phyloP scores from a whole-genome alignment of 1,284 basidiomycete genomes.

The Fomitopsis palustris region DNA sequence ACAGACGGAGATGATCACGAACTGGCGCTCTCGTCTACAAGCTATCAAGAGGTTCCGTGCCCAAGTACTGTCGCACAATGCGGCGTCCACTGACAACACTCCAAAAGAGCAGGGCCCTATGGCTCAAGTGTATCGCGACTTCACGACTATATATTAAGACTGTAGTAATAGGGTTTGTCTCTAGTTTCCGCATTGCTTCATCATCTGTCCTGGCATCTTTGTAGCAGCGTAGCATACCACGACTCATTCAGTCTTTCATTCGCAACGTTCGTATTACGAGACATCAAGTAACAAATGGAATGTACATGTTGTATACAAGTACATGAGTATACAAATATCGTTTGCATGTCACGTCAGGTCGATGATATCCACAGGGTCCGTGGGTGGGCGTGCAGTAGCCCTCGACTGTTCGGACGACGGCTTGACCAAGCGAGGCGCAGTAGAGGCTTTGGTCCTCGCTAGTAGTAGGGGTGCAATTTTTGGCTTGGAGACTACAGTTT shows the following conservation, averaged over 20 bases:
- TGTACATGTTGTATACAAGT: conserved; percentile 14
- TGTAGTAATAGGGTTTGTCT: conserved; percentile 11
- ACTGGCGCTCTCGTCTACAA: conserved; percentile 82
- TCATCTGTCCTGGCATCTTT: conserved; percentile 2
- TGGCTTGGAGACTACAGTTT: not conserved
- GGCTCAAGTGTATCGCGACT: conserved; percentile 36
- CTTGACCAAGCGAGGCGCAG: not conserved
- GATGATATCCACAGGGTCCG: conserved; percentile 28
- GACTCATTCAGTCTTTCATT: not conserved
- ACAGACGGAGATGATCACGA: conserved; percentile 79
- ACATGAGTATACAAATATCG: not conserved
- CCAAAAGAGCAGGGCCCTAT: conserved; percentile 30
- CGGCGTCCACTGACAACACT: conserved; percentile 10
- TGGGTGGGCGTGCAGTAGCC: not conserved
- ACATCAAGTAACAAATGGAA: not conserved
- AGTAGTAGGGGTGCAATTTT: conserved; percentile 16
- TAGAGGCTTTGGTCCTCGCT: conserved; percentile 9
- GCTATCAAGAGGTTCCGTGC: conserved; percentile 66
- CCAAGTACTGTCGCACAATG: conserved; percentile 22
- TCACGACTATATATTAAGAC: conserved; percentile 33
- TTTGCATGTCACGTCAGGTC: conserved; percentile 33
- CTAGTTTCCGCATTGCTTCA: conserved; percentile 4
- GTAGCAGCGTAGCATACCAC: conserved; percentile 15
- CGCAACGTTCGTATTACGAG: not conserved
- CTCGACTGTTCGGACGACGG: not conserved